Base-by-base conservation (phyloP, 2,329 filamentous ascomycete genomes). In the Phaeosphaeria sp. region DNA sequence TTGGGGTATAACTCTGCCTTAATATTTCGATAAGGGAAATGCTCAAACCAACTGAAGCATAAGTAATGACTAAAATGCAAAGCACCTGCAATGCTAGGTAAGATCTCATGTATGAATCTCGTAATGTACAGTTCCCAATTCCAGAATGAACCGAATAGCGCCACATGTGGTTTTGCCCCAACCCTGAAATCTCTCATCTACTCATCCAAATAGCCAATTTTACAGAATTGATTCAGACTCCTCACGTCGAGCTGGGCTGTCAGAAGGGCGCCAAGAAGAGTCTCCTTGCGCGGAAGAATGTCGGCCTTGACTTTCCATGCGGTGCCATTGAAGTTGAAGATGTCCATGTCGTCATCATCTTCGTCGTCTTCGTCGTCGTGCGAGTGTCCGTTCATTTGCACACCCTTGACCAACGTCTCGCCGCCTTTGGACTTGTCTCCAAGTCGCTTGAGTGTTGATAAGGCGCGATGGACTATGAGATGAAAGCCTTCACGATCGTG, bases 361-460 rank as follows among this genome's bases (percentile, higher is more conserved):
- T 74, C 67, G 20, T 68, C 68, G 11, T 70, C 61, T 15, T 72
- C 65, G 9, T 71, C 67, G 39, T 67, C 60, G 23, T 65, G 65
- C 20, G 62, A 61, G 23, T 71, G 64, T 15, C 70, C 75, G 49
- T 74, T 74, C 21, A 48, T 56, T 51, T 66, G 63, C 42, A 63
- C 63, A 25, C 68, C 55, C 55, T 72, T 75, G 13, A 76, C 73
- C 27, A 75, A 39, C 17, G 63, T 46, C 23, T 78, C 74, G 44
- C 72, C 64, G 47, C 72, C 76, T 57, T 73, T 76, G 3, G 66
- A 77, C 68, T 80, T 81, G 57, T 82, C 80, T 2, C 78, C 80
- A 36, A 83, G 61, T 7, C 80, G 73, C 61, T 78, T 79, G 54
- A 83, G 72, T 75, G 82, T 83, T 13, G 74, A 77, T 5, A 83